Evolutionary conservation across 805 yeast species (phyloP).

Genomic region (Komagataella pseudopastoris): DNA sequence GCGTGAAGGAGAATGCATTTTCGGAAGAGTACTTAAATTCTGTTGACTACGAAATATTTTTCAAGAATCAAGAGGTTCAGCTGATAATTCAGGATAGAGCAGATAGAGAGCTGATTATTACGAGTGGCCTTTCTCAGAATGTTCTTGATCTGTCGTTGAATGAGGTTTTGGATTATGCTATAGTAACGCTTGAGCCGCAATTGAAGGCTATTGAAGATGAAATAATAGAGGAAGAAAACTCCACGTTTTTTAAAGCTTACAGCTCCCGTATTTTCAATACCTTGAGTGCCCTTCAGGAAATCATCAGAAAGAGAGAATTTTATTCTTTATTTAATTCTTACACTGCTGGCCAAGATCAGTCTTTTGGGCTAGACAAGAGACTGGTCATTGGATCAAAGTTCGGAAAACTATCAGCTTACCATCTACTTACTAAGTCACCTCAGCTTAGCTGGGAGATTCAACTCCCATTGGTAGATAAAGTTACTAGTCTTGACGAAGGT

Average conservation of each 20-base stretch:
- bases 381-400: slow-evolving; percentile 25
- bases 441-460: not conserved
- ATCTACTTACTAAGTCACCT: not conserved
- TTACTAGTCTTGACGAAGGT: not conserved
- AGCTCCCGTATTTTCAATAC: slow-evolving; percentile 10
- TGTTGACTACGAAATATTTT: not conserved
- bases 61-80: not conserved
- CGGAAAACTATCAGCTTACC: slow-evolving; percentile 28
- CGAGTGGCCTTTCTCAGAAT: not conserved
- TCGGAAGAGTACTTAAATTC: not conserved
- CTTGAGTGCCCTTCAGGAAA: not conserved
- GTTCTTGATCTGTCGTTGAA: slow-evolving; percentile 14
- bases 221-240: slow-evolving; percentile 15
- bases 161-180: slow-evolving; percentile 19
- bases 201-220: slow-evolving; percentile 14
- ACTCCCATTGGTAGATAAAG: not conserved
- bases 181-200: slow-evolving; percentile 13
- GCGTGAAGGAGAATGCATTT: not conserved
- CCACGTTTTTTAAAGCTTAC: slow-evolving; percentile 17
- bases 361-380: slow-evolving; percentile 33
- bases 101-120: not conserved
- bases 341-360: slow-evolving; percentile 7
- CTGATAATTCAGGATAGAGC: not conserved
- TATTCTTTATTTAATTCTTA: not conserved
- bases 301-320: not conserved